Percentiles rank a stretch among this genome's conserved stretches.
These are phyloP conservation scores for Simplicillium sp. DNA, from an alignment of 2,329 filamentous ascomycete genomes.

Conservation along the genomic window DNA sequence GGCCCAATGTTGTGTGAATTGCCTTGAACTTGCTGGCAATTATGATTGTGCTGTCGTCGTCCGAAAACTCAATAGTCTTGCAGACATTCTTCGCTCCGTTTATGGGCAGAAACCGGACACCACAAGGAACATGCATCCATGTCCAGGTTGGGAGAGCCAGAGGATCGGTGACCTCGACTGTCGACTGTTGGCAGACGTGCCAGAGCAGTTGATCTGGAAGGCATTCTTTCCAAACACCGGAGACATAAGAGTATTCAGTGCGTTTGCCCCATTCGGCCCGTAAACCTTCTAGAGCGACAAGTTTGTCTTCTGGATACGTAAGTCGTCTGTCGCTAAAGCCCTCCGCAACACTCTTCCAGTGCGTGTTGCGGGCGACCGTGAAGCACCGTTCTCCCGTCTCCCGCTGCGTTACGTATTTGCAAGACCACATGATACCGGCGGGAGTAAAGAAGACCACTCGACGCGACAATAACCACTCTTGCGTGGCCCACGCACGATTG, in stretches of 20 bases:
- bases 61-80: conserved; percentile 1
- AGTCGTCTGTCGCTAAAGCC: conserved; percentile 8
- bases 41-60: not conserved
- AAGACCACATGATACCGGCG: conserved; percentile 9
- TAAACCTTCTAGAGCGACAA: conserved; percentile 9
- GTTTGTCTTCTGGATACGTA: conserved; percentile 8
- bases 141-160: conserved; percentile 9
- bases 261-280: conserved; percentile 6
- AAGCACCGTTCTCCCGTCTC: conserved; percentile 11
- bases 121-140: conserved; percentile 8
- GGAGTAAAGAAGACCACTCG: conserved; percentile 11
- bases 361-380: conserved; percentile 10
- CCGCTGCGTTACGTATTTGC: conserved; percentile 10
- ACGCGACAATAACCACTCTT: conserved; percentile 11
- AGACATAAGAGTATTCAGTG: conserved; percentile 5
- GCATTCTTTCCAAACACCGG: conserved; percentile 9
- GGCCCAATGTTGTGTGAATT: no score
- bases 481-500: conserved; percentile 10
- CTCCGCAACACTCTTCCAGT: conserved; percentile 9
- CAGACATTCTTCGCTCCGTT: conserved; percentile 8
- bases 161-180: conserved; percentile 1
- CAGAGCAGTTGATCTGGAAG: conserved; percentile 10
- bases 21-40: no score
- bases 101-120: conserved; percentile 7
- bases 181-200: conserved; percentile 6